Evolutionary conservation across 176 grass and related monocot genomes (phyloP), one percentile per base, ranked within the genome.

Genomic region (Puya raimondii): DNA sequence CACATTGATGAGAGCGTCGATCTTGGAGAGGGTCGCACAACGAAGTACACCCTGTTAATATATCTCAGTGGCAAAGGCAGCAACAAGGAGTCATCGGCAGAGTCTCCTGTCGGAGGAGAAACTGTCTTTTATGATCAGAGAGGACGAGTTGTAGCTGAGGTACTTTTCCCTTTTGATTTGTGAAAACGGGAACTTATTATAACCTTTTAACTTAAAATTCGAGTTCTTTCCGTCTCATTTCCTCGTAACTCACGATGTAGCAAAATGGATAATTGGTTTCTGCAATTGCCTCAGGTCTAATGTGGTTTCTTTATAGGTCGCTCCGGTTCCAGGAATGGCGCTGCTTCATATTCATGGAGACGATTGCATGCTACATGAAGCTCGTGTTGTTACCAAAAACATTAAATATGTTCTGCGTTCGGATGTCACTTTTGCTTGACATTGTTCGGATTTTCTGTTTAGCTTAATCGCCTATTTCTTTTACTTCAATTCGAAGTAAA

Each of bases 291-390:
- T 56, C 52, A n/a, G 66, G 64, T 23, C 17, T 82, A 25, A 87
- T 68, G 3, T 70, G 68, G 23, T 65, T 10, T 53, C 71, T 61
- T 53, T 75, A 49, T 70, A 97, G 93, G 89, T 97, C 61, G 77
- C 89, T 69, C 93, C 93, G 13, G 74, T 80, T 65, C 79, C 85
- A 87, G 93, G 93, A 74, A 77, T 80, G 89, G 93, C 93, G 27
- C 81, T 96, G 15, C 86, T 96, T 71, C 89, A 96, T 56, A 79
- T 97, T 51, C 93, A 97, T 8, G 93, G 93, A 23, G 79, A 83
- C 25, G 90, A 91, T 70, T 97, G 93, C 76, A 97, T 97, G 93
- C 74, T 97, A 33, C 93, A 97, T 58, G 93, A 97, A 83, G 93
- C 93, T 17, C 84, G 93, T 1, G 77, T 77, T 57, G 93, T 96